Base-by-base conservation (phyloP, 148 eudicot genomes). In the Tetragonia tetragonoides region DNA sequence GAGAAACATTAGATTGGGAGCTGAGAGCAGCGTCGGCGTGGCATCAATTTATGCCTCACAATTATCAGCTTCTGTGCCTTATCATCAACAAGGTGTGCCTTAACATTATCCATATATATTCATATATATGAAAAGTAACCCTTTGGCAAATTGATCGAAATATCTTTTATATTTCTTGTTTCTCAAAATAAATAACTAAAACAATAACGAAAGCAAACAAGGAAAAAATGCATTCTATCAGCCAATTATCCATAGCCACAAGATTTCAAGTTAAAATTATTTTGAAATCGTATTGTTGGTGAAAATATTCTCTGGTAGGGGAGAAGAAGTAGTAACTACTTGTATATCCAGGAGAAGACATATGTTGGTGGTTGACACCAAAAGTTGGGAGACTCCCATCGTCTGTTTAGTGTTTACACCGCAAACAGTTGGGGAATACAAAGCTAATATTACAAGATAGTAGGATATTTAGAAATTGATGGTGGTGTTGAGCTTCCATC, bases 401-500 rank as follows among this genome's bases (percentile, higher is more conserved):
- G 60, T 4, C 17, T 10, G 11, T 14, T 18, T 15, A 56, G 3
- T 10, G 11, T 14, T 18, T 15, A 56, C 60, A 3, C 60, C 12
- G n/a, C n/a, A 16, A 15, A 56, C 20, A 3, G n/a, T 18, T 56
- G n/a, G n/a, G n/a, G 12, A 56, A 16, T 56, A 18, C n/a, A 10
- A 56, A 18, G 20, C 34, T 20, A 68, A 20, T 68, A 57, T 8
- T 59, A 59, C 24, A 7, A 37, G 28, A 18, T n/a, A 75, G 37
- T 10, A n/a, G 20, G 37, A 21, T 42, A 44, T 28, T 11, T 12
- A 70, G 14, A 46, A 40, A 80, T 44, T 74, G 66, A 91, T 91
- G 96, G 93, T 81, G 85, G 90, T 85, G 73, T 76, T 88, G 64
- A 89, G 85, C 84, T 85, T 85, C 74, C 88, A 82, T 77, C 70